Evolutionary conservation across 2,329 filamentous ascomycete genomes (phyloP).

Genomic region (Trichophaea hybrida): DNA sequence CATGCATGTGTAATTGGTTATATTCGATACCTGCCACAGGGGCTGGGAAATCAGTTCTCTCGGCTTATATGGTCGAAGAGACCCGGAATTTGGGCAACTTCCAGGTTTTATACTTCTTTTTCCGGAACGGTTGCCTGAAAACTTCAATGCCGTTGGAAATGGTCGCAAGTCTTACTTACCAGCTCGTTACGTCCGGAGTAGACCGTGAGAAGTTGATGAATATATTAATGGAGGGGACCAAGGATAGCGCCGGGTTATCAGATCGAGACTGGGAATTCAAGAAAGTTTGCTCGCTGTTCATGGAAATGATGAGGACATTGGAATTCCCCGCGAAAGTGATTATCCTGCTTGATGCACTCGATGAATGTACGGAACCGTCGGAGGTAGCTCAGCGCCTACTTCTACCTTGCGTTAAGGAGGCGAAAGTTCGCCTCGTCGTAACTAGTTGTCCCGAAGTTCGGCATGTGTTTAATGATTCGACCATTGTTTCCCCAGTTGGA

Average conservation of each 20-base stretch:
- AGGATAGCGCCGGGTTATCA: no score
- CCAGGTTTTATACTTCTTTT: not conserved
- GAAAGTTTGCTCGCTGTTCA: not conserved
- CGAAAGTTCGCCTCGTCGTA: not conserved
- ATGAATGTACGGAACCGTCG: constrained; percentile 3
- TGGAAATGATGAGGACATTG: not conserved
- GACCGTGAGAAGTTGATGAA: not conserved
- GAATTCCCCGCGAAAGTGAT: not conserved
- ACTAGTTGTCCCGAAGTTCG: not conserved
- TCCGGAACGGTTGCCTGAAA: not conserved
- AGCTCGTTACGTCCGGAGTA: not conserved
- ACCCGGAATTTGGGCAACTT: not conserved
- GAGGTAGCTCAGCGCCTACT: no score
- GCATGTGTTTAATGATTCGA: not conserved
- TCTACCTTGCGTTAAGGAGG: no score
- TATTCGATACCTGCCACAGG: not conserved
- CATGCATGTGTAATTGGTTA: not conserved
- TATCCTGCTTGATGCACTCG: constrained; percentile 1
- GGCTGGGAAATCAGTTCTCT: constrained; percentile 4
- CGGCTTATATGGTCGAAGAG: not conserved
- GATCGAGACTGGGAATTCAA: not conserved
- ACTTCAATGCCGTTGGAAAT: not conserved
- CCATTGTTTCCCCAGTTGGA: not conserved
- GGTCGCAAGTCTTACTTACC: not conserved
- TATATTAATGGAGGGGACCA: no score